Evolutionary conservation across 371 early-diverging fungal genomes (phyloP), one percentile per base, ranked within the genome.

Genomic region (Apophysomyces trapeziformis): DNA sequence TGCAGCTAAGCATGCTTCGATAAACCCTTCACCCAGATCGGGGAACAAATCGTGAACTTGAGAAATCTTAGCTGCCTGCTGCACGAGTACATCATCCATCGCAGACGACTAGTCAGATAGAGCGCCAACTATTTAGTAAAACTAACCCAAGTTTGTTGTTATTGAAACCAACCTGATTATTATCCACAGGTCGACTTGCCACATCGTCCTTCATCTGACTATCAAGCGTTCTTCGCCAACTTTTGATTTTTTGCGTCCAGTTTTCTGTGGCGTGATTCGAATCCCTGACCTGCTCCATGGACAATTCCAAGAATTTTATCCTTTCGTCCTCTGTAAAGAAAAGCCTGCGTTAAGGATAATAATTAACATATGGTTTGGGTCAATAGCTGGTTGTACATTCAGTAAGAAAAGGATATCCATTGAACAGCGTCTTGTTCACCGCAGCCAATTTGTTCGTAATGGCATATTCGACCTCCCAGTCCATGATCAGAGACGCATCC

Each of bases 31-130:
- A 12, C 95, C 95, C 12, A 95, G 76, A 57, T 93, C 93, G 0
- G 96, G 93, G 58, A 96, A 92, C 45, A 96, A 57, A 61, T 96
- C 96, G 44, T 88, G 89, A 0, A 96, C 74, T 66, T 94, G 92
- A 0, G 90, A 88, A 36, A 96, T 90, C 13, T 87, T 79, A 16
- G 79, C 78, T 8, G 81, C 80, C 44, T 38, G 63, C 63, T 78
- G 77, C 63, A 89, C 68, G 66, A 80, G 79, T 44, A 14, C 8
- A 4, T 61, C 60, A 11, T 61, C 61, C 7, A 7, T 37, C 8
- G 37, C 58, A 50, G n/a, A 12, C 18, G 12, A 44, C 21, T 50
- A 13, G 0, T 4, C 16, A 45, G 13, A 12, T 13, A 12, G 46
- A 12, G 0, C 16, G 46, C 46, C 6, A 26, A 26, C 2, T 26